Evolutionary conservation across 345 rosid species (phyloP).

Genomic region (Ailanthus altissimus): DNA sequence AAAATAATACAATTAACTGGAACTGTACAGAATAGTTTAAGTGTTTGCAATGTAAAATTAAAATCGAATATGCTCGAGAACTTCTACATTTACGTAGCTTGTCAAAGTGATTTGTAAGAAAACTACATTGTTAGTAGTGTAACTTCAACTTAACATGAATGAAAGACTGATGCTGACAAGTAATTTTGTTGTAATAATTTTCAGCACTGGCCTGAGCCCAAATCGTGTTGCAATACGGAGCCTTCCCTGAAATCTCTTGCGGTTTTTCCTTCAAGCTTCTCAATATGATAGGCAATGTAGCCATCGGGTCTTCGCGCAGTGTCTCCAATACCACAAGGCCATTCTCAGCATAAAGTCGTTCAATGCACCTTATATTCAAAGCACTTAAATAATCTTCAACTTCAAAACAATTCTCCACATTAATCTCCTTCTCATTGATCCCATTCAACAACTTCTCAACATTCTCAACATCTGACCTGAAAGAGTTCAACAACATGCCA

Average conservation of each 20-base stretch:
- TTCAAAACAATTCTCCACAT: neutral
- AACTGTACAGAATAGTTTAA: too few species aligned
- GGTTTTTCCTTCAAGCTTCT: neutral
- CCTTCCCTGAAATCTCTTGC: neutral
- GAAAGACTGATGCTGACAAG: too few species aligned
- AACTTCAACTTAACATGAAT: too few species aligned
- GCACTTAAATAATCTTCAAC: neutral
- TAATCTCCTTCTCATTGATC: neutral
- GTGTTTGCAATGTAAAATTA: too few species aligned
- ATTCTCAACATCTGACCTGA: neutral
- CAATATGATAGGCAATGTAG: neutral
- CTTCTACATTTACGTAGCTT: too few species aligned
- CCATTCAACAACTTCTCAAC: neutral
- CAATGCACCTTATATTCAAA: neutral
- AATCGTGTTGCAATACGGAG: neutral
- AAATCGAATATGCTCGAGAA: too few species aligned
- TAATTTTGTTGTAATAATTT: neutral
- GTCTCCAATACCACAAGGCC: neutral
- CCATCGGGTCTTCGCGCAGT: neutral
- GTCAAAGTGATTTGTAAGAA: too few species aligned
- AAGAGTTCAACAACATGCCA: neutral
- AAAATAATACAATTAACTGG: too few species aligned
- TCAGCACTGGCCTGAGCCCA: neutral
- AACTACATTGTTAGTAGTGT: too few species aligned
- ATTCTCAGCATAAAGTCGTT: neutral